Evolutionary conservation across 257 asterid genomes (phyloP), one percentile per base, ranked within the genome.

Genomic region (Nicotiana sylvestris): DNA sequence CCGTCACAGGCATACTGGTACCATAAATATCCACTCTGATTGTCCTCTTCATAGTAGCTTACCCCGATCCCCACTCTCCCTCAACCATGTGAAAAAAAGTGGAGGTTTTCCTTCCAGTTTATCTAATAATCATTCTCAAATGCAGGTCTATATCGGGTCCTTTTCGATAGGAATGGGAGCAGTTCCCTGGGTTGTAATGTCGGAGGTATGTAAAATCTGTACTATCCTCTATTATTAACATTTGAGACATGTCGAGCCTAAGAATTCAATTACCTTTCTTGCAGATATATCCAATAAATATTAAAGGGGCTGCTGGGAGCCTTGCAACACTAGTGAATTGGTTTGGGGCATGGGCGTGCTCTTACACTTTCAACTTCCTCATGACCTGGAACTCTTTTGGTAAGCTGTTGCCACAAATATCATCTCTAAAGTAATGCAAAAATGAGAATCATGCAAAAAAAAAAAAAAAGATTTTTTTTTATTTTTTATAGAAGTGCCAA

Each of bases 121-220:
- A 49, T 51, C 35, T 57, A 56, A 87, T 77, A 74, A 77, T 64
- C 17, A 35, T 85, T 66, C 84, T 70, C 61, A 25, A 85, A 76
- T 61, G 83, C 90, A 95, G 99, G 93, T 96, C 39, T 94, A 92
- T 86, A 90, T 96, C 69, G 97, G 91, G 15, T 81, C 98, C 17
- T 96, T 96, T 87, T 96, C 98, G 79, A 81, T 66, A 58, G 99
- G 98, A 85, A 96, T 96, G 99, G 98, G 98, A 84, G 99, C 98
- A 84, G 97, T 94, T 88, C 99, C 99, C 12, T 94, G 99, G 99
- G 99, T 96, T 77, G 92, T 96, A 81, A 96, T 94, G 99, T 96
- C 98, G 7, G 98, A 96, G 98, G 99, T 94, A 89, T 17, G 66
- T 7, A 49, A 65, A 77, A 29, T 65, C 53, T 13, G 46, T 10